Conservation (phyloP, 495 filamentous ascomycete genomes). For the Daldinia bambusicola region DNA sequence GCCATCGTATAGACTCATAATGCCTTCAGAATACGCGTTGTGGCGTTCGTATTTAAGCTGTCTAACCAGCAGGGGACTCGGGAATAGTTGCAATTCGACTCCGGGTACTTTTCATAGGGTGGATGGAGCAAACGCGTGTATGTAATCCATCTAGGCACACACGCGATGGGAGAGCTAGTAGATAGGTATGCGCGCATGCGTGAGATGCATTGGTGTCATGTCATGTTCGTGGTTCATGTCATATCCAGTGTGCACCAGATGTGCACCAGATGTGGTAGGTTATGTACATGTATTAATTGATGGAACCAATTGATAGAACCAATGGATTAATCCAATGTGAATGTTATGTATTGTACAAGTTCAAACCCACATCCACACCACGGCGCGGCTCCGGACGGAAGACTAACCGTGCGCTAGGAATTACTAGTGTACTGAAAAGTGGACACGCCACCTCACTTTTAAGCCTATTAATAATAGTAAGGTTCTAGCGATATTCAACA, state of each 20-base stretch:
- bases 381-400: conserved; percentile 21
- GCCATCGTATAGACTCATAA: conserved; percentile 38
- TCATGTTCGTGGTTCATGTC: no score
- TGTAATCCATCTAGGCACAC: background rate
- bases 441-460: background rate
- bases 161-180: background rate
- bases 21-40: conserved; percentile 5
- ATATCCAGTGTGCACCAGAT: no score
- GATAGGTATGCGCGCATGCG: background rate
- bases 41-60: conserved; percentile 9
- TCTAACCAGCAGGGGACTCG: conserved; percentile 8
- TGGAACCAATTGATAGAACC: background rate
- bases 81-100: conserved; percentile 4
- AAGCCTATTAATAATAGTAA: background rate
- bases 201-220: background rate
- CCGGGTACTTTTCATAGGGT: background rate
- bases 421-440: background rate
- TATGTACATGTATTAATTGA: no score
- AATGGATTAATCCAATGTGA: background rate
- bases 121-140: conserved; percentile 2
- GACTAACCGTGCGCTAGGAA: conserved; percentile 7
- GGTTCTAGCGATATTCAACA: no score
- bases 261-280: conserved; percentile 2
- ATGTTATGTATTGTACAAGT: conserved; percentile 4
- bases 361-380: background rate